Evolutionary conservation across 1,284 basidiomycete genomes (phyloP), one percentile per base, ranked within the genome.

Genomic region (Cronartium ribicola): DNA sequence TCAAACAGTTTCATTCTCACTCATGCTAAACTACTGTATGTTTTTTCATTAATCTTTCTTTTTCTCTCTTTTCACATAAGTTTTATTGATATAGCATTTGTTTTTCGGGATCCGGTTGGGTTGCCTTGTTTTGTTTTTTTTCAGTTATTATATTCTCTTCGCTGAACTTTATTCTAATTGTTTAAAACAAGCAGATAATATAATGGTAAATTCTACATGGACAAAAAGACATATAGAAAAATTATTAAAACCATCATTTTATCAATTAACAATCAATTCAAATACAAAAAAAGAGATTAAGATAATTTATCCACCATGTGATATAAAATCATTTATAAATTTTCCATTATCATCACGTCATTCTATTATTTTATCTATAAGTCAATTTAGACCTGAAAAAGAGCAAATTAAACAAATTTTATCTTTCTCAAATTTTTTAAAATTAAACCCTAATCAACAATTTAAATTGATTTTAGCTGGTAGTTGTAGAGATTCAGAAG

Each of bases 191-290:
- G 88, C 92, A 0, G 87, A 88, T 75, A 79, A 81, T 40, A 77
- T 92, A 64, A 94, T 96, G 89, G 93, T 89, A 77, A 98, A 98
- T 82, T 96, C 93, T 0, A 89, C 90, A 0, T 98, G 96, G 95
- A 98, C 96, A 0, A 87, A 88, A 77, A 86, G 85, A 51, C 96
- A 98, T 79, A 84, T 98, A 77, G 85, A 90, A 77, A 84, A 85
- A 1, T 87, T 94, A 62, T 82, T 94, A 3, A 61, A 51, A 29
- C 57, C 57, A 22, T 55, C 44, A 41, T 41, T 55, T 37, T 40
- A 41, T 67, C 51, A 61, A 5, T 39, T n/a, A 39, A 13, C 41
- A 59, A 43, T 13, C 37, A 48, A 36, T 13, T 66, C 11, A 44
- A 57, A 61, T 67, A 48, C 17, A 8, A 36, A 20, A 11, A 55